These are phyloP conservation scores for Chamaecyparis obtusa DNA, from an alignment of 75 land plant species.

Conservation along the genomic window DNA sequence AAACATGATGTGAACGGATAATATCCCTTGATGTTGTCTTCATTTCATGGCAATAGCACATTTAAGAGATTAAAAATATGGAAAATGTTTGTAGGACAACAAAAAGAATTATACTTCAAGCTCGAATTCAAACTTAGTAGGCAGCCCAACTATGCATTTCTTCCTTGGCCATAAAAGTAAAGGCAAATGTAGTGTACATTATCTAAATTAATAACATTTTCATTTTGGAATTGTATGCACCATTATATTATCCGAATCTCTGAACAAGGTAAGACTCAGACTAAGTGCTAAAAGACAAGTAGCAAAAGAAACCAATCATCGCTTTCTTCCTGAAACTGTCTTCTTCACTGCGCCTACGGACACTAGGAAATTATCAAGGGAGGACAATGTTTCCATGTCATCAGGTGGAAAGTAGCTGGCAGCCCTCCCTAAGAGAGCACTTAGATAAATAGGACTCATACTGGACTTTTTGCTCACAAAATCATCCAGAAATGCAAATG, in stretches of 20 bases:
- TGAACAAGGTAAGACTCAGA: not conserved
- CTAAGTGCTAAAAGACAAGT: not conserved
- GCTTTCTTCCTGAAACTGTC: conserved; percentile 82
- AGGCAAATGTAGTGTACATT: not conserved
- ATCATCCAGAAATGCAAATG: conserved; percentile 92
- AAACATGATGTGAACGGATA: not conserved
- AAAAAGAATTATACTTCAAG: not conserved
- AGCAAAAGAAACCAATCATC: conserved; percentile 7
- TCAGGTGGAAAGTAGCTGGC: conserved; percentile 93
- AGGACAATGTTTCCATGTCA: conserved; percentile 97
- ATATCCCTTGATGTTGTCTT: not conserved
- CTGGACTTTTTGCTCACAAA: conserved; percentile 62
- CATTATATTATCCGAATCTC: not conserved
- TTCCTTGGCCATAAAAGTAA: not conserved
- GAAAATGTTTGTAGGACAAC: not conserved
- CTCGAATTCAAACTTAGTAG: not conserved
- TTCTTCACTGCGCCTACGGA: conserved; percentile 93
- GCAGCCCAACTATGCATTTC: not conserved
- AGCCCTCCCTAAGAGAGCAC: conserved; percentile 77
- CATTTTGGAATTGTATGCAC: not conserved
- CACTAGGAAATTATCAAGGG: conserved; percentile 88
- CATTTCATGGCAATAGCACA: not conserved
- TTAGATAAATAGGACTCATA: conserved; percentile 51
- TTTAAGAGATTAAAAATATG: not conserved
- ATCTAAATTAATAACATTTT: not conserved